These are phyloP conservation scores for Spirogloea muscicola DNA, from an alignment of 139 green algal species.

Conservation along the genomic window DNA sequence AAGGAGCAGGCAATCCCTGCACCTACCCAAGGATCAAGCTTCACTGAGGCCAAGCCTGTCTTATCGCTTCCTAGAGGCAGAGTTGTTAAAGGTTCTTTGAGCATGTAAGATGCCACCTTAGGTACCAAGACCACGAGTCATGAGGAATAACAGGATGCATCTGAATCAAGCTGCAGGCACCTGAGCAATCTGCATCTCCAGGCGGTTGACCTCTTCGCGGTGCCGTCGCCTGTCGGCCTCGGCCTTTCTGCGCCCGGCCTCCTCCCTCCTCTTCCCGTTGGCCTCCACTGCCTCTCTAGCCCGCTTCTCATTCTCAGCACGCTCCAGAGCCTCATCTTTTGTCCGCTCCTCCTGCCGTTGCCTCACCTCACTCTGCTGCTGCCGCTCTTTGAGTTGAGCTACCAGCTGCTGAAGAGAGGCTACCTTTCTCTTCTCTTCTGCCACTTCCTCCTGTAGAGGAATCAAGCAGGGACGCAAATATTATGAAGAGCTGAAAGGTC, in stretches of 20 bases:
- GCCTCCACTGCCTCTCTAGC: conserved; percentile 17
- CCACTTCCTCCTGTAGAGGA: conserved; percentile 14
- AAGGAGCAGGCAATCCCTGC: not conserved
- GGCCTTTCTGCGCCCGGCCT: not conserved
- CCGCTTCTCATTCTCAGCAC: conserved; percentile 7
- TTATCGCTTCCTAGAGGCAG: not conserved
- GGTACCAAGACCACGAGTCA: not conserved
- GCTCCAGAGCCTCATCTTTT: not conserved
- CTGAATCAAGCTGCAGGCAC: not conserved
- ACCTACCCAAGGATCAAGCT: not conserved
- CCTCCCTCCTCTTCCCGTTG: conserved; percentile 14
- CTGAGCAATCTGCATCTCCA: conserved; percentile 28
- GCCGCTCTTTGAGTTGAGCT: not conserved
- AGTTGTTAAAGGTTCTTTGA: too few species aligned
- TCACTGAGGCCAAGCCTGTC: not conserved
- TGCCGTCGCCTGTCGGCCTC: conserved; percentile 5
- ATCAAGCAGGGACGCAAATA: too few species aligned
- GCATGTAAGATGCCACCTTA: not conserved
- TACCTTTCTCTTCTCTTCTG: conserved; percentile 12
- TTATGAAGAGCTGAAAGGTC: too few species aligned
- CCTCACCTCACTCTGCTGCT: conserved; percentile 24
- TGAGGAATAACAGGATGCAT: not conserved
- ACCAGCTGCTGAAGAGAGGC: not conserved
- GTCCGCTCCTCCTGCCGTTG: conserved; percentile 28
- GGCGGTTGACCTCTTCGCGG: conserved; percentile 1